These are phyloP conservation scores for Nitzschia sp. DNA, from an alignment of 108 stramenopile genomes.

Conservation along the genomic window DNA sequence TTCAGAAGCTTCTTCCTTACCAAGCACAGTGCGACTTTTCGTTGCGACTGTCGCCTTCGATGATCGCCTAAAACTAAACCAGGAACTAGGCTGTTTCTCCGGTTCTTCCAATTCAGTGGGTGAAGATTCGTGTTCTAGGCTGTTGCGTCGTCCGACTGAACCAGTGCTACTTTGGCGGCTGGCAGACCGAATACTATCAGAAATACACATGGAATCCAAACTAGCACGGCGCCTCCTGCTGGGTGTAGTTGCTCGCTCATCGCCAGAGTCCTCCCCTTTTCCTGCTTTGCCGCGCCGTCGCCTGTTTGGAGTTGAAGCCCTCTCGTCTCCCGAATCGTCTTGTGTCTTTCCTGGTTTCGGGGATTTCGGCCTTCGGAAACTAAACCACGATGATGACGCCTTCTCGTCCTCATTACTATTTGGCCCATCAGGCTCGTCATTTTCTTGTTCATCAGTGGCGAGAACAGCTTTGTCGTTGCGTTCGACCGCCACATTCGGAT, in stretches of 20 bases:
- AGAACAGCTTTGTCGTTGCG: background rate
- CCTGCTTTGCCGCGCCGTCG: slow-evolving; percentile 4
- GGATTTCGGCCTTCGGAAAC: slow-evolving; percentile 17
- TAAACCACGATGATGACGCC: slow-evolving; percentile 16
- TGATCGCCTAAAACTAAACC: slow-evolving; percentile 31
- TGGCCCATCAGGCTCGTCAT: too few relatives aligned
- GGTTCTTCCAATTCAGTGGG: background rate
- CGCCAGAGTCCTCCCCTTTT: slow-evolving; percentile 9
- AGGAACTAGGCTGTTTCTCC: slow-evolving; percentile 8
- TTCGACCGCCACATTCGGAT: too few relatives aligned
- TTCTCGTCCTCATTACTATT: too few relatives aligned
- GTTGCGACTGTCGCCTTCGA: slow-evolving; percentile 6
- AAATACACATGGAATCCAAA: background rate
- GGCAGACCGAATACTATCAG: slow-evolving; percentile 3
- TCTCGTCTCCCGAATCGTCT: slow-evolving; percentile 2
- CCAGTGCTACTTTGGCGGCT: slow-evolving; percentile 2
- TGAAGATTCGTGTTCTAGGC: slow-evolving; percentile 5
- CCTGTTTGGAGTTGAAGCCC: background rate
- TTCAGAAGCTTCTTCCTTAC: background rate
- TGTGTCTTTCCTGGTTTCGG: background rate
- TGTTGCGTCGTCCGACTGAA: background rate
- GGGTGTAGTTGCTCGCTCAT: slow-evolving; percentile 4
- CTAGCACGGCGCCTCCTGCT: background rate
- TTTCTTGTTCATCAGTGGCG: background rate
- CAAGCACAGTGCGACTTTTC: background rate